Evolutionary conservation across 768 basidiomycete species (phyloP).

Genomic region (Baorangia bicolor): DNA sequence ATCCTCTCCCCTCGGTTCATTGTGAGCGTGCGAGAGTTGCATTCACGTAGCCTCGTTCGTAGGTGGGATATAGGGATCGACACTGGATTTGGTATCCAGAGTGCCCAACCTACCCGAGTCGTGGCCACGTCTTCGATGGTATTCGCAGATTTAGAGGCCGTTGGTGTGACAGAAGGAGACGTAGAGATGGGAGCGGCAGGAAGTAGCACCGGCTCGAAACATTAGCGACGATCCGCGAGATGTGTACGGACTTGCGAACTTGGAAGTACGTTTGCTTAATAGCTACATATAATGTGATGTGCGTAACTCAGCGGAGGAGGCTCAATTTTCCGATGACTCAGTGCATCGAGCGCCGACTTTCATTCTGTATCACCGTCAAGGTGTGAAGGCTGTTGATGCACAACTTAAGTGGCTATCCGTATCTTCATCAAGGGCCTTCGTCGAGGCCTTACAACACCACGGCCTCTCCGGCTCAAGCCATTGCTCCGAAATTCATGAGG

Average conservation of each 20-base stretch:
- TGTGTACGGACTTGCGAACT: background rate
- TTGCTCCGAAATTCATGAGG: too few species aligned
- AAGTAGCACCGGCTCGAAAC: too few species aligned
- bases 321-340: too few species aligned
- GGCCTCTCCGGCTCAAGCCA: too few species aligned
- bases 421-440: too few species aligned
- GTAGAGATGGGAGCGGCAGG: slow-evolving; percentile 7
- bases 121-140: background rate
- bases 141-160: background rate
- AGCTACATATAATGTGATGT: background rate
- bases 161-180: too few species aligned
- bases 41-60: background rate
- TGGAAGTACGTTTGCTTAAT: background rate
- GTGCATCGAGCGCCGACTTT: too few species aligned
- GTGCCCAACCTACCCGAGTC: background rate
- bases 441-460: too few species aligned
- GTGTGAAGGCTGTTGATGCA: too few species aligned
- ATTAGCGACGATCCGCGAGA: background rate
- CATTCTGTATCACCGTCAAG: too few species aligned
- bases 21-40: slow-evolving; percentile 12
- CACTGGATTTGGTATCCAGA: slow-evolving; percentile 11
- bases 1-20: slow-evolving; percentile 16
- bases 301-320: background rate
- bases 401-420: too few species aligned
- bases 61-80: background rate